Conservation (phyloP, 2,329 filamentous ascomycete genomes). For the Aspergillus terreus region DNA sequence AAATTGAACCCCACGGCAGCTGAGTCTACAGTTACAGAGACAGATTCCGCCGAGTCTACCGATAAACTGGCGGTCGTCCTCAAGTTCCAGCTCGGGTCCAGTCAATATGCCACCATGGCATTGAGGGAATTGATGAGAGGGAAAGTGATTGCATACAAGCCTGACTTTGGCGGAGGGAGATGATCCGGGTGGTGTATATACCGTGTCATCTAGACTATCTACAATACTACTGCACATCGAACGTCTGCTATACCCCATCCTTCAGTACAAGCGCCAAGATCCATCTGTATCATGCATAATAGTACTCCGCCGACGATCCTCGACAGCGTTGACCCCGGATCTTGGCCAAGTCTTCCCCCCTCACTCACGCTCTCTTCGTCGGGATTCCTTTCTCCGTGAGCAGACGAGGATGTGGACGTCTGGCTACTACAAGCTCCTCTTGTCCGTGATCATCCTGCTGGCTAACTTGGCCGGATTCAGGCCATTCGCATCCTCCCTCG, state of each 20-base stretch:
- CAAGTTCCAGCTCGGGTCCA: constrained; percentile 71
- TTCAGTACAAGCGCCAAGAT: no score
- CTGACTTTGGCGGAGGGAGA: constrained; percentile 54
- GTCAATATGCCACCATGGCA: constrained; percentile 82
- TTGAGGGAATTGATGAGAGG: constrained; percentile 74
- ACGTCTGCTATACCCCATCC: background rate
- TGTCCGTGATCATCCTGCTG: background rate
- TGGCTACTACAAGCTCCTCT: background rate
- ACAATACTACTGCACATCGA: background rate
- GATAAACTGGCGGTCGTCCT: constrained; percentile 64
- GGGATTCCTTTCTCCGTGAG: background rate
- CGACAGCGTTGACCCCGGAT: background rate
- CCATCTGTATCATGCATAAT: no score
- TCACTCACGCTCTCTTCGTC: background rate
- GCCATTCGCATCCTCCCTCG: background rate
- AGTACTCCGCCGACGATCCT: no score
- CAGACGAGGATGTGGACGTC: background rate
- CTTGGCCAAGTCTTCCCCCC: background rate
- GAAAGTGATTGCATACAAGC: constrained; percentile 59
- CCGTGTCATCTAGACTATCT: background rate
- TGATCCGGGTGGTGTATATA: background rate
- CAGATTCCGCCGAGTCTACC: constrained; percentile 10
- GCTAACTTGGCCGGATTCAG: background rate
- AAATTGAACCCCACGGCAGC: constrained; percentile 48
- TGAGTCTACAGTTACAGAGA: constrained; percentile 9